Evolutionary conservation across 768 basidiomycete genomes (phyloP), one percentile per base, ranked within the genome.

Genomic region (Ramaria sp.): DNA sequence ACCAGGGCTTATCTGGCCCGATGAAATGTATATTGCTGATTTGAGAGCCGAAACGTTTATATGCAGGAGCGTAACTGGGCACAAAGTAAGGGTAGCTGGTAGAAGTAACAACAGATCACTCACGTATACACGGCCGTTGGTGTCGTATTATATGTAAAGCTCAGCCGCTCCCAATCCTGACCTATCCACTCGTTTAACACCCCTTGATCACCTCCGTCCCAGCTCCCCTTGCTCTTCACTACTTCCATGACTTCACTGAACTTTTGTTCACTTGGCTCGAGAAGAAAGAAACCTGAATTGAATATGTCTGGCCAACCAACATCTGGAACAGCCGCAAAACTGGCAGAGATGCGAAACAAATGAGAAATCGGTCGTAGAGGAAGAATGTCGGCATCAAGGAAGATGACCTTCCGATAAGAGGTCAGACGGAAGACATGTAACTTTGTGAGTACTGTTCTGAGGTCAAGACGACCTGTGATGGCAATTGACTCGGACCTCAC

Each of bases 251-350:
- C 74, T 52, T 86, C 78, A 7, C 77, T 73, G 68, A 95, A 99
- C 66, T 93, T 92, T 60, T 84, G 82, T 63, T 88, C 78, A 10
- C 83, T 82, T 1, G 93, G 93, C 53, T 80, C 77, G 38, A 92
- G 70, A 51, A 98, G 92, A 71, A 99, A 78, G 47, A 98, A 84
- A 39, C 96, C 96, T 22, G 94, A 95, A 69, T 99, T 99, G 76
- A 99, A 99, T 60, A 96, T 94, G 71, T 99, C 96, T 41, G 96
- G 96, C 96, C 96, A 99, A 63, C 96, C 96, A 33, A 93, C 90
- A 69, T 99, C 96, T 11, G 96, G 93, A 7, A 85, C 88, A 9
- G 96, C 96, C 42, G 93, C 86, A 67, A 99, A 93, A 60, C 89
- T 84, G 67, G 86, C 76, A 4, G 86, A 79, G 48, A 88, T 70